Conservation (phyloP, 2,329 filamentous ascomycete genomes). For the Ascocoryne sarcoides region DNA sequence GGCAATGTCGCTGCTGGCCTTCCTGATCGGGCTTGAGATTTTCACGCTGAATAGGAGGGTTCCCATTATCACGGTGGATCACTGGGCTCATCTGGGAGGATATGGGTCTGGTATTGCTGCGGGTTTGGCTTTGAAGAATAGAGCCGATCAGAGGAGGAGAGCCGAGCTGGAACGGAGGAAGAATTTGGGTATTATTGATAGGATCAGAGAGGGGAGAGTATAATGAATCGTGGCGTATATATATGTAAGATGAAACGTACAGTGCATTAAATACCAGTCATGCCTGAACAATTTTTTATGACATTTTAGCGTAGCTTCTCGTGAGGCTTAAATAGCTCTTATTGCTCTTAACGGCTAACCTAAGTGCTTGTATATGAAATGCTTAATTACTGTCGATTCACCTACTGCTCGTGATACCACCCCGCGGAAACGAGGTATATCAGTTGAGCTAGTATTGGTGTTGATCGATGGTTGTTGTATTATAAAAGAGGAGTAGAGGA, state of each 20-base stretch:
- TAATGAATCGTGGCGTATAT: conserved; percentile 2
- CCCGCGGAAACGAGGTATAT: too few relatives aligned
- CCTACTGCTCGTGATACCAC: too few relatives aligned
- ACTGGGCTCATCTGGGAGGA: conserved; percentile 32
- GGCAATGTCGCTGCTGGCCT: conserved; percentile 44
- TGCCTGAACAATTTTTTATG: too few relatives aligned
- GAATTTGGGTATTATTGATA: conserved; percentile 15
- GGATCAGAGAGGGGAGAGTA: conserved; percentile 14
- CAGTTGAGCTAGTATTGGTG: too few relatives aligned
- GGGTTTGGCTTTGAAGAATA: conserved; percentile 20
- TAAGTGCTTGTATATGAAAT: too few relatives aligned
- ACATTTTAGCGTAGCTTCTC: too few relatives aligned
- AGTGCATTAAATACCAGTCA: too few relatives aligned
- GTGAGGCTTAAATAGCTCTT: too few relatives aligned
- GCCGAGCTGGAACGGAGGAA: conserved; percentile 17
- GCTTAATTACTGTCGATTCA: too few relatives aligned
- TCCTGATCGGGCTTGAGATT: conserved; percentile 43
- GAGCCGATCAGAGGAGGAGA: conserved; percentile 17
- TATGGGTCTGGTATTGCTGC: conserved; percentile 25
- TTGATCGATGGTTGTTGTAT: too few relatives aligned
- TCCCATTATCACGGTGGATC: conserved; percentile 25
- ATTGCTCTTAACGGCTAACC: too few relatives aligned
- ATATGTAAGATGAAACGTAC: neutral
- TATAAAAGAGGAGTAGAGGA: too few relatives aligned
- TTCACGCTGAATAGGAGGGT: conserved; percentile 27